phyloP scores from a whole-genome alignment of 1,139 yeast species.

The Groenewaldozyma sp. region DNA sequence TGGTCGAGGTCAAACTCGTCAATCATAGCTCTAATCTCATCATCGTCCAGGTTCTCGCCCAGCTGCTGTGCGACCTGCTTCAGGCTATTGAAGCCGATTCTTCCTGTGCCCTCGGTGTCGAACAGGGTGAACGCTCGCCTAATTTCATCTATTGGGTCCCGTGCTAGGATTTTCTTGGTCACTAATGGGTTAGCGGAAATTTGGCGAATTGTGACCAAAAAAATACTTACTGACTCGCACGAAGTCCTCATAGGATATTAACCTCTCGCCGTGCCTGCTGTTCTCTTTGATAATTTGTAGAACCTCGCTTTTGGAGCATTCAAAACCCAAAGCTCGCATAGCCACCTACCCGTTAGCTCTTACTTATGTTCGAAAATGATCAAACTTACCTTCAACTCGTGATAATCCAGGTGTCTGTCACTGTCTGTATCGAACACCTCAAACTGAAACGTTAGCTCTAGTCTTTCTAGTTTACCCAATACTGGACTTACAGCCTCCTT shows the following conservation, averaged over 20 bases:
- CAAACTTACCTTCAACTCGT: conserved; percentile 58
- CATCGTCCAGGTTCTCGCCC: conserved; percentile 88
- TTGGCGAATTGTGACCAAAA: no score
- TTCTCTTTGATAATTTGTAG: conserved; percentile 72
- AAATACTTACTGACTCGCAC: conserved; percentile 57
- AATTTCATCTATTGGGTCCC: conserved; percentile 93
- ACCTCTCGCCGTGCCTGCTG: conserved; percentile 65
- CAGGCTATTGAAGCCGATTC: conserved; percentile 66
- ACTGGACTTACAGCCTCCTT: conserved; percentile 57
- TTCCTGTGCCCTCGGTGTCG: conserved; percentile 84
- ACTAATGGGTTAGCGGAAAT: no score
- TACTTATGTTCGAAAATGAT: neutral
- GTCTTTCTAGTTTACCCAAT: neutral
- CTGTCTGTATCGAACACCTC: conserved; percentile 85
- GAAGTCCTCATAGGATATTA: conserved; percentile 75
- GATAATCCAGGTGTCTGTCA: conserved; percentile 86
- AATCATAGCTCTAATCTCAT: conserved; percentile 91
- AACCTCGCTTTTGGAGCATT: conserved; percentile 69
- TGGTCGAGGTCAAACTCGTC: conserved; percentile 96
- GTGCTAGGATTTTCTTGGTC: conserved; percentile 64
- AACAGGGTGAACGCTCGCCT: conserved; percentile 82
- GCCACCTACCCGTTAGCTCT: conserved; percentile 42
- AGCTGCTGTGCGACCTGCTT: conserved; percentile 86
- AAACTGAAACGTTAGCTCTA: conserved; percentile 33
- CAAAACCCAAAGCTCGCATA: conserved; percentile 89